Evolutionary conservation across 176 grass and related monocot species (phyloP), one percentile per base, ranked within the genome.

Genomic region (Oryza glumipatula): DNA sequence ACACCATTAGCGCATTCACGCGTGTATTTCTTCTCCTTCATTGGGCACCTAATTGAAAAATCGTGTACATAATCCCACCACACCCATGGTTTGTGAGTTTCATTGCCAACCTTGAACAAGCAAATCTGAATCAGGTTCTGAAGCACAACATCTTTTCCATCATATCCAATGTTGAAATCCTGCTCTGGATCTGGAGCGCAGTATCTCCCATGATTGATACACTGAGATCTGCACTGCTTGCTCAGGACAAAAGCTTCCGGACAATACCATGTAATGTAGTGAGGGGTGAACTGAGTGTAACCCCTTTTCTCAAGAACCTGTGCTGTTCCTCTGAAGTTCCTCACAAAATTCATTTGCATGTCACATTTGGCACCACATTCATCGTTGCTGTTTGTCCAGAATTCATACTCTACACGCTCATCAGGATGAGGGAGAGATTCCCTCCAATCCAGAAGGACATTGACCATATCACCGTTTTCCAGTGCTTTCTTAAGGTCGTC

Each of bases 51-150:
- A 45, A 88, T 84, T 30, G 94, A 81, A 67, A 97, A 97, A 32
- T 97, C 94, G 35, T 92, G 92, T 67, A 94, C 94, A 74, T 97
- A 97, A 65, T 97, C 94, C 94, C 94, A 97, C 94, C 94, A 97
- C 75, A 97, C 45, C 94, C 94, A 97, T 0, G 94, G 94, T 24
- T 84, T 97, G 30, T 60, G 84, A 63, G 66, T 97, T 46, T 92
- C 91, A 72, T 92, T 94, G 4, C 87, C 94, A 4, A 94, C 87
- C 65, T 65, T 94, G 84, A 92, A 97, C 5, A 93, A 68, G 39
- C 94, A 97, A 16, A 97, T 83, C 74, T 97, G 94, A 26, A 88
- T 69, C n/a, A 97, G 35, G 48, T 97, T 97, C 80, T 94, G 91
- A 35, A 94, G 41, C 60, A 97, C 94, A 13, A 97, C 94, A 66